Evolutionary conservation across 192 early-diverging fungal species (phyloP), one percentile per base, ranked within the genome.

Genomic region (Gigaspora rosea): DNA sequence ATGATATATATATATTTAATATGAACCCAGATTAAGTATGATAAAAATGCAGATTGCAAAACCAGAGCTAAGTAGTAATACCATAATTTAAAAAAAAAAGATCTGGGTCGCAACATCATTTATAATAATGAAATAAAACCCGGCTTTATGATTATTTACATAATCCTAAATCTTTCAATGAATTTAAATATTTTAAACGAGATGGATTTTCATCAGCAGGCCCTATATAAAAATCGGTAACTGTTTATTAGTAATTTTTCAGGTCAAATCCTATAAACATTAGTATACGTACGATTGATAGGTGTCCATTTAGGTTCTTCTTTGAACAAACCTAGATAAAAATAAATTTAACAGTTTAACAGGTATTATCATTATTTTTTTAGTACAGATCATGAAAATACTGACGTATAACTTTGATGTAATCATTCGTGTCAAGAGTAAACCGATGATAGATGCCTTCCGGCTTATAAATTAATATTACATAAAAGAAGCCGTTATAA

Each of bases 381-480:
- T 41, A 66, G n/a, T 1, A 13, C 0, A 48, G n/a, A n/a, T n/a
- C 8, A 16, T 41, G 13, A 8, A 7, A 41, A 35, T 36, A 71
- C 70, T 71, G 2, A 71, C 97, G 90, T 91, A 95, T 94, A 11
- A 93, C 93, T 70, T 92, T 90, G 71, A 97, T 86, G 80, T 94
- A 95, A 85, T 99, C 92, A 73, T 82, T 88, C 13, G 87, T 84
- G 82, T 99, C 96, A 27, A 95, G 85, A 15, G 94, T 98, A 80
- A 99, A 99, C 64, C 97, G 91, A 81, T 99, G 97, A 80, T 97
- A 99, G 77, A 96, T 94, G 51, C 96, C 97, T 27, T 95, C 92
- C 1, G 97, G 97, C 85, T 66, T 18, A 66, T 15, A 20, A 33
- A 35, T 15, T 58, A 58, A 8, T 18, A n/a, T n/a, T n/a, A n/a